Base-by-base conservation (phyloP, 164 flowering plant species). In the Sextonia rubra region DNA sequence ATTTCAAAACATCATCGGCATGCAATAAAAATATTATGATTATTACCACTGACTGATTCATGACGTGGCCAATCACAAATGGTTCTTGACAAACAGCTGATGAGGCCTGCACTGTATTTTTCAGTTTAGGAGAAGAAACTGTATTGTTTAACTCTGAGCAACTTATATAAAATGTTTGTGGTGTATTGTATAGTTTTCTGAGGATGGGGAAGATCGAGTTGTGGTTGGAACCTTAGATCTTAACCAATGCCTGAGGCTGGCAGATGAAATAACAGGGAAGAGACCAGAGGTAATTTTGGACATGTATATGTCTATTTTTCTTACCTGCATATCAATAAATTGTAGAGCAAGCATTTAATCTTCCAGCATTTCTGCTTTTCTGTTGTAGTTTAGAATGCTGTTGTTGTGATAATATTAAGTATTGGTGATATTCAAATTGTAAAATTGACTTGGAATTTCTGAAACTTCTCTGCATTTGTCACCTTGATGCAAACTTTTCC, bases 211-310 rank as follows among this genome's bases (percentile, higher is more conserved):
- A 82, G 87, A 85, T 65, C 82, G 90, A 78, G 89, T 94, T 7
- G 92, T 94, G 15, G 88, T 94, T 72, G 99, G 97, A 68, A 81
- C 91, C 75, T 91, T 94, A 74, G 99, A 94, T 80, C 85, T 94
- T 69, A 94, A 94, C 76, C 97, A 91, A 72, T 89, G 95, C 71
- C 18, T 83, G 14, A 82, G 86, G 62, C 95, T 94, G 79, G 97
- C 97, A 12, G 91, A 94, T 82, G 97, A 94, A 80, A 90, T 94
- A 61, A 77, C 83, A 14, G 99, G 99, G 77, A 82, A 63, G 84
- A 90, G 79, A 76, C 99, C 99, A 22, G 79, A 89, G 97, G 97
- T 90, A 87, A 47, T 12, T 30, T 68, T 9, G 12, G 27, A 44
- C 24, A 44, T 48, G 15, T 52, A 37, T 20, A 52, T 14, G 58